A percentile compares a stretch with the other conserved stretches of the same genome.
Conservation (phyloP, 257 asterid genomes). For the Buddleja alternifolia region DNA sequence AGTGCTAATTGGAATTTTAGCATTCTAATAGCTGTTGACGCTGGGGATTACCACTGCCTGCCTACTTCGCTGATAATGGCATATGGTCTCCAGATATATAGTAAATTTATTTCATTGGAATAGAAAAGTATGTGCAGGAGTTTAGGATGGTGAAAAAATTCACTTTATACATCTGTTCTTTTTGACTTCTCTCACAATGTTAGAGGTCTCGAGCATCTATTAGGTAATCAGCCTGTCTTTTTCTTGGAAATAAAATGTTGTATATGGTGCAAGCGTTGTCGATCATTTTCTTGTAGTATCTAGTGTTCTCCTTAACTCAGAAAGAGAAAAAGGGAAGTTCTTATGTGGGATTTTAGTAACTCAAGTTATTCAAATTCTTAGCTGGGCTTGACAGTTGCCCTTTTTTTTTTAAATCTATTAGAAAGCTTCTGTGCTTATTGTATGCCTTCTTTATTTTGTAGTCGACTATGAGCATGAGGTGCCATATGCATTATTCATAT, state of each 20-base stretch:
- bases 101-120: background rate
- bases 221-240: background rate
- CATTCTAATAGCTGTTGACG: background rate
- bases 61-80: background rate
- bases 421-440: slow-evolving; percentile 5
- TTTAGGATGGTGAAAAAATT: background rate
- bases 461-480: slow-evolving; percentile 3
- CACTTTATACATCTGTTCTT: background rate
- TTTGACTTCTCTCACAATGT: background rate
- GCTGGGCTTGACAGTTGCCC: slow-evolving; percentile 11
- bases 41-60: background rate
- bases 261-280: background rate
- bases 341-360: background rate
- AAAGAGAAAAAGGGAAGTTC: background rate
- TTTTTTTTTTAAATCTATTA: background rate
- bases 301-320: slow-evolving; percentile 4
- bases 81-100: background rate
- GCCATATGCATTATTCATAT: slow-evolving; percentile 19
- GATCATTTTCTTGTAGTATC: slow-evolving; percentile 11
- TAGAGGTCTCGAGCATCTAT: background rate
- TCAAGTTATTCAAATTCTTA: slow-evolving; percentile 11
- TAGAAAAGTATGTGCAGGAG: slow-evolving; percentile 2
- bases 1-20: slow-evolving; percentile 15
- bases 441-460: background rate
- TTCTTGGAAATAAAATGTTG: slow-evolving; percentile 20